phyloP scores from a whole-genome alignment of 345 rosid species.

The Orychophragmus violaceus region DNA sequence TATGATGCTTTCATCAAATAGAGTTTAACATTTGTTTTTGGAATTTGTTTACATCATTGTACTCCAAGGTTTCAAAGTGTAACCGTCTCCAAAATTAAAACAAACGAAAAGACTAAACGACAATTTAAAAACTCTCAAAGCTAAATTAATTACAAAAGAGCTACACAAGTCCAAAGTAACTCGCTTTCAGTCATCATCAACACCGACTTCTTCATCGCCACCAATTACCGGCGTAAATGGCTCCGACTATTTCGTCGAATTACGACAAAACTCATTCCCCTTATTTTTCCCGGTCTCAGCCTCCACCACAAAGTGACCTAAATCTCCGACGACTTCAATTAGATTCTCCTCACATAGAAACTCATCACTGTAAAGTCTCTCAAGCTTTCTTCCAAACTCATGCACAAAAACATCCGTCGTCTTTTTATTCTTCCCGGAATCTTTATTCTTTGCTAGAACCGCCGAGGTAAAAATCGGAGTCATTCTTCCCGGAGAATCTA shows the following conservation, averaged over 20 bases:
- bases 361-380: conserved; percentile 58
- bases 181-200: conserved; percentile 19
- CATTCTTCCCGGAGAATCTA: conserved; percentile 75
- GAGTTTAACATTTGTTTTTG: not conserved
- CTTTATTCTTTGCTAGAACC: conserved; percentile 67
- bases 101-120: conserved; percentile 11
- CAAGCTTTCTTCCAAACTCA: conserved; percentile 62
- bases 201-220: conserved; percentile 25
- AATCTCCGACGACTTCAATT: conserved; percentile 42
- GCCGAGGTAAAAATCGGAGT: conserved; percentile 75
- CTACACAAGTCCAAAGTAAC: conserved; percentile 5
- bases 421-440: conserved; percentile 1
- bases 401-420: conserved; percentile 80
- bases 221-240: conserved; percentile 18
- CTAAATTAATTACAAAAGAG: conserved; percentile 26
- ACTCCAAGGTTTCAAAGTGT: not conserved
- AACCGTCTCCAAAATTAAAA: conserved; percentile 20
- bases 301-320: conserved; percentile 56
- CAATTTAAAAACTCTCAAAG: not conserved
- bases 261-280: conserved; percentile 45
- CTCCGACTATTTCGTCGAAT: conserved; percentile 29
- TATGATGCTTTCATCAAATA: not conserved
- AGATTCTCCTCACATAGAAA: conserved; percentile 71
- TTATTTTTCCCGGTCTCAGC: conserved; percentile 6
- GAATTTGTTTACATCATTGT: not conserved